A percentile compares a stretch with the other conserved stretches of the same genome.
phyloP scores from a whole-genome alignment of 1,139 yeast genomes.

The Taiozyma sp. region DNA sequence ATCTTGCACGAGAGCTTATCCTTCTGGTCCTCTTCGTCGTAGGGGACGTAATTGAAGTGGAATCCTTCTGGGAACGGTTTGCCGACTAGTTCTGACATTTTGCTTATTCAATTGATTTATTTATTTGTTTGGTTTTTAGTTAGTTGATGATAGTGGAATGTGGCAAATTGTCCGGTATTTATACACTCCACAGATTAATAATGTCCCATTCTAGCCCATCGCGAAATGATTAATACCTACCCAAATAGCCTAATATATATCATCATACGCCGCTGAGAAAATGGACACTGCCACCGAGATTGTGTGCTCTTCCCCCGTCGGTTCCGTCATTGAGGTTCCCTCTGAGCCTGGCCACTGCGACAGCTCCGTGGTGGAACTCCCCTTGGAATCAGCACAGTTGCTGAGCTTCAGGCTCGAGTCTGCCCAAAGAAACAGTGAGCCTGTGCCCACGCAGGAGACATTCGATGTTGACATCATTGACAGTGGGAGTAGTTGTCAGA shows the following conservation, averaged over 20 bases:
- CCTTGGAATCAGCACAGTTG: conserved; percentile 13
- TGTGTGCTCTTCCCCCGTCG: not conserved
- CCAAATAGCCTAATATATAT: no score
- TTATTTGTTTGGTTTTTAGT: not conserved
- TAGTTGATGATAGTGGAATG: no score
- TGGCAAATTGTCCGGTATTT: no score
- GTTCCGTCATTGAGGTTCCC: not conserved
- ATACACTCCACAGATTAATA: no score
- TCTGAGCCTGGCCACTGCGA: not conserved
- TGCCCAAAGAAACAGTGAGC: conserved; percentile 6
- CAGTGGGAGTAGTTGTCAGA: conserved; percentile 9
- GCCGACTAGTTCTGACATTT: conserved; percentile 19
- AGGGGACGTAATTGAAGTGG: conserved; percentile 24
- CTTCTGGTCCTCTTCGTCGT: conserved; percentile 21
- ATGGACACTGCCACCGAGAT: not conserved
- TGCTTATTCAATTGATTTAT: not conserved
- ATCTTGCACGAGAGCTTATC: conserved; percentile 22
- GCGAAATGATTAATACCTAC: no score
- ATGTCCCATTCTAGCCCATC: no score
- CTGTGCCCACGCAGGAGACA: conserved; percentile 13
- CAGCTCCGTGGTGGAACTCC: not conserved
- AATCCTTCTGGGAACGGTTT: conserved; percentile 25
- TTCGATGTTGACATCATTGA: conserved; percentile 13
- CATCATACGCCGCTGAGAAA: no score
- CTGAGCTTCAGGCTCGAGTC: conserved; percentile 19